A percentile compares a stretch with the other conserved stretches of the same genome.
These are phyloP conservation scores for Coemansia sp. DNA, from an alignment of 192 early-diverging fungal species.

Conservation along the genomic window DNA sequence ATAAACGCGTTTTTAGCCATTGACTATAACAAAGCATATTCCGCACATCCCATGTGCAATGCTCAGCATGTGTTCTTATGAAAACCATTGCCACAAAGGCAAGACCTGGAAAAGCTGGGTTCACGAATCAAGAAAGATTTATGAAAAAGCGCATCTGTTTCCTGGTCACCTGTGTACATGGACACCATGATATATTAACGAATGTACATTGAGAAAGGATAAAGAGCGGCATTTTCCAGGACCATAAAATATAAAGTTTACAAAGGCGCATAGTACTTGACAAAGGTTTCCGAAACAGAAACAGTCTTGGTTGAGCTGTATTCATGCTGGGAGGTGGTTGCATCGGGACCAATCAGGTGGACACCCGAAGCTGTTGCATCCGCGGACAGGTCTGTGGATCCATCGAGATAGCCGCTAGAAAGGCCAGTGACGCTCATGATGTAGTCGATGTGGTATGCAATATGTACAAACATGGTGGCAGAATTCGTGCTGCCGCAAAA, in stretches of 20 bases:
- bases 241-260: not conserved
- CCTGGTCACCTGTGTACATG: no score
- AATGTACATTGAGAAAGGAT: no score
- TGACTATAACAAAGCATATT: no score
- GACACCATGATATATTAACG: no score
- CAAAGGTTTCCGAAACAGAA: not conserved
- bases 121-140: no score
- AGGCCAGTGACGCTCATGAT: conserved; percentile 12
- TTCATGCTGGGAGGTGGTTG: not conserved
- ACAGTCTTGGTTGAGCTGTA: not conserved
- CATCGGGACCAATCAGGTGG: not conserved
- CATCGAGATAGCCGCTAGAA: not conserved
- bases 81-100: no score
- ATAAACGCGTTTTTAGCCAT: no score
- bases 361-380: not conserved
- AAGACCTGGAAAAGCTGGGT: no score
- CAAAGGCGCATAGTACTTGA: not conserved
- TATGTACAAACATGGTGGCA: conserved; percentile 19
- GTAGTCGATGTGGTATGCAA: conserved; percentile 12
- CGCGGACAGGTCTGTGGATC: not conserved
- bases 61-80: no score
- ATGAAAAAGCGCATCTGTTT: no score
- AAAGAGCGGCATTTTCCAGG: not conserved
- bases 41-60: no score
- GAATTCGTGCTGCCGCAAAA: conserved; percentile 14